Evolutionary conservation across 2,329 filamentous ascomycete genomes (phyloP).

Genomic region (Venturia aucupariae): DNA sequence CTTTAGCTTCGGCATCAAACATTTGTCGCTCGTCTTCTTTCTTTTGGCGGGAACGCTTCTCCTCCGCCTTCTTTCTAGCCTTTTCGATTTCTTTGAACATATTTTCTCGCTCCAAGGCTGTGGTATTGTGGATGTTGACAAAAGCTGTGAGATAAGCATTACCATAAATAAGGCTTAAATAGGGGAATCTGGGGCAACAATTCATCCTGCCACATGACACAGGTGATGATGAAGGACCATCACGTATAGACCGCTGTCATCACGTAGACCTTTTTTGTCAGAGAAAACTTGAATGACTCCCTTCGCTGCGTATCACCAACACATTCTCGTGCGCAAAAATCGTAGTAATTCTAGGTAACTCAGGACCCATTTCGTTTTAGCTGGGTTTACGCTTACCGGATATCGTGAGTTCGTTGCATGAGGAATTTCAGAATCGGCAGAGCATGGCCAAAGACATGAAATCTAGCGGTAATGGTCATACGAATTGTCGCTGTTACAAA

Average conservation of each 20-base stretch:
- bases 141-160: neutral
- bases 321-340: neutral
- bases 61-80: neutral
- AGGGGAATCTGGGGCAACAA: neutral
- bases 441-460: neutral
- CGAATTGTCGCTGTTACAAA: neutral
- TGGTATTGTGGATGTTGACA: neutral
- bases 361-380: neutral
- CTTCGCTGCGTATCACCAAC: neutral
- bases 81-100: constrained; percentile 5
- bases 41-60: constrained; percentile 1
- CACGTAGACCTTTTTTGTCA: neutral
- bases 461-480: neutral
- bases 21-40: neutral
- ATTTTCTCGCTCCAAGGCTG: neutral
- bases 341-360: neutral
- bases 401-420: neutral
- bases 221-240: neutral
- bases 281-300: neutral
- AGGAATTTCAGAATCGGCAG: neutral
- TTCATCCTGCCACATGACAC: neutral
- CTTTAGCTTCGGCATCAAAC: neutral
- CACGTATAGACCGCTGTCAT: neutral
- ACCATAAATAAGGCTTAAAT: no score
- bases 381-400: neutral